A percentile compares a stretch with the other conserved stretches of the same genome.
Conservation (phyloP, 2,329 filamentous ascomycete species). For the Dactylellina cionopaga region DNA sequence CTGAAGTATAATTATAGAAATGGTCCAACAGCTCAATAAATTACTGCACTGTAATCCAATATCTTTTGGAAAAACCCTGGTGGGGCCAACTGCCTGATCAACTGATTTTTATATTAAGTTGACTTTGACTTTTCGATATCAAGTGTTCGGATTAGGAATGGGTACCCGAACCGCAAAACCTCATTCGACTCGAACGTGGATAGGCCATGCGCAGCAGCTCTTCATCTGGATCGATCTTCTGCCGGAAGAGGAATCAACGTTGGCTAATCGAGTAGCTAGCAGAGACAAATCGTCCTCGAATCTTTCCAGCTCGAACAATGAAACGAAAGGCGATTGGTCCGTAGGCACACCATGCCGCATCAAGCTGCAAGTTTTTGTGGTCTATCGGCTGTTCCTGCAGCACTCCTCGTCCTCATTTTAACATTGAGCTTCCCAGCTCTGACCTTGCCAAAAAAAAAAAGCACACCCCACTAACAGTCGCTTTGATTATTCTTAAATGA, state of each 20-base stretch:
- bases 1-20: too few species aligned
- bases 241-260: conserved; percentile 21
- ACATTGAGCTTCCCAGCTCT: conserved; percentile 35
- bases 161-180: conserved; percentile 3
- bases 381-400: conserved; percentile 52
- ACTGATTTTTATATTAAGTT: too few species aligned
- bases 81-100: too few species aligned
- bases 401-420: conserved; percentile 44
- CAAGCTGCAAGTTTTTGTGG: conserved; percentile 45
- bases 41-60: too few species aligned
- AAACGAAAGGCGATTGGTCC: background rate
- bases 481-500: conserved; percentile 25
- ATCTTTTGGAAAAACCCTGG: too few species aligned
- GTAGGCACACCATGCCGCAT: conserved; percentile 33
- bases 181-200: too few species aligned
- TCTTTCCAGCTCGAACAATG: background rate
- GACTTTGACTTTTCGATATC: too few species aligned
- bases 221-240: conserved; percentile 13
- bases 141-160: conserved; percentile 13
- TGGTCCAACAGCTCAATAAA: too few species aligned
- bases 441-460: too few species aligned
- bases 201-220: background rate
- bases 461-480: conserved; percentile 5
- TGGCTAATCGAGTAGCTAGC: conserved; percentile 8
- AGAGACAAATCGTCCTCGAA: background rate